Evolutionary conservation across 331 rosid genomes (phyloP), one percentile per base, ranked within the genome.

Genomic region (Phaseolus coccineus): DNA sequence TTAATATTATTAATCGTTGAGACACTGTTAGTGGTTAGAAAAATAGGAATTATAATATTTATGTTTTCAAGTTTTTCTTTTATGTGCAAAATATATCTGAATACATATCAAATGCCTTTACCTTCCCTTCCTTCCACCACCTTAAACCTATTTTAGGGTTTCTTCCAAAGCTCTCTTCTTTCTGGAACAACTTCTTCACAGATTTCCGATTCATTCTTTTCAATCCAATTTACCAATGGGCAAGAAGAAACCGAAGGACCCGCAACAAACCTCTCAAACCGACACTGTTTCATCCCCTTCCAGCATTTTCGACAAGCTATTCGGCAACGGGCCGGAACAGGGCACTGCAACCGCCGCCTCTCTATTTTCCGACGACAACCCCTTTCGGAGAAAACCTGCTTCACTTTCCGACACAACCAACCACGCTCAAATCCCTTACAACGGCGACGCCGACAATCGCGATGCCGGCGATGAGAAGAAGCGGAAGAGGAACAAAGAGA

Each of bases 321-420:
- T 95, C 46, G 91, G 88, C 65, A 81, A 69, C 75, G 82, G 40
- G 13, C 69, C 86, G 3, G 84, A 69, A 22, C 66, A 81, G 48
- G 65, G 1, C 72, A 77, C 80, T 2, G 6, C 69, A 27, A 15
- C 71, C 77, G 13, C 80, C 61, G 71, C 58, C 74, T 87, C 94
- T 16, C 88, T 95, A 9, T 95, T 95, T 83, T 95, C 99, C n/a
- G 92, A 84, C 0, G 68, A 65, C 24, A 95, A 95, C 72, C 99
- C 97, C 0, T 93, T 84, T 78, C 73, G 89, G 4, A 85, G 93
- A 64, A 93, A 83, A 4, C 65, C 77, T 28, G 56, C 27, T 74
- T 39, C 69, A 4, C 77, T 46, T 67, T 39, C 62, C 12, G 69
- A 74, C 30, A 35, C 83, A 25, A 74, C 58, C 27, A 73, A 80